These are phyloP conservation scores for Suhomyces wounanorum DNA, from an alignment of 1,139 yeast genomes.

Conservation along the genomic window DNA sequence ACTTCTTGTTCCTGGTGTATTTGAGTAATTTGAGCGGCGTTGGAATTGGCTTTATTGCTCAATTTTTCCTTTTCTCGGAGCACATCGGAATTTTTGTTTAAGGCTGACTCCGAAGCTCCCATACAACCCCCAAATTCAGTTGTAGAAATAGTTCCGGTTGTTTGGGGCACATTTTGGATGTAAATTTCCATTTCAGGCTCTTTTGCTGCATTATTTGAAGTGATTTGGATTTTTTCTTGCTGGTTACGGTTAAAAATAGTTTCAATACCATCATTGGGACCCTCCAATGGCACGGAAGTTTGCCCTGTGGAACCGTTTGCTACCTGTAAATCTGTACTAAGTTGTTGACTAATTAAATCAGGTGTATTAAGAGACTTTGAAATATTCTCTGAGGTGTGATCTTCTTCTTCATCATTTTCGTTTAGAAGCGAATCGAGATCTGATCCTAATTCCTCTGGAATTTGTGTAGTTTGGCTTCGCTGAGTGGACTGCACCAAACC, in stretches of 20 bases:
- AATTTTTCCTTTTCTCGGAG: not conserved
- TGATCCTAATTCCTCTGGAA: not conserved
- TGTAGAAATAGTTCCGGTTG: not conserved
- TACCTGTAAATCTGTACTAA: not conserved
- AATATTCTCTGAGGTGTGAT: not conserved
- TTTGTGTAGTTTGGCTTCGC: not conserved
- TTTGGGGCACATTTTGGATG: not conserved
- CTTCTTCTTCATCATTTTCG: not conserved
- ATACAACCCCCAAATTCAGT: not conserved
- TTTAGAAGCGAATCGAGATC: not conserved
- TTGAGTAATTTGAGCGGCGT: not conserved
- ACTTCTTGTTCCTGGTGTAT: not conserved
- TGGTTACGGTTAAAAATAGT: not conserved
- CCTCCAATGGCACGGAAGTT: not conserved
- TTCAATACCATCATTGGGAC: not conserved
- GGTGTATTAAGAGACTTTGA: not conserved
- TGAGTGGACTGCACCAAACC: conserved; percentile 9
- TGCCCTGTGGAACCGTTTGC: not conserved
- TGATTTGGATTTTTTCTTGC: not conserved
- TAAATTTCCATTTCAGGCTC: not conserved
- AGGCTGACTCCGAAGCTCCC: not conserved
- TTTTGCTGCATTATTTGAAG: not conserved
- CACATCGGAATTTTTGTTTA: not conserved
- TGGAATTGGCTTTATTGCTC: not conserved
- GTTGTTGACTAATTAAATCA: not conserved